Evolutionary conservation across 75 land plant species (phyloP), one percentile per base, ranked within the genome.

Genomic region (Cryptomeria japonica): DNA sequence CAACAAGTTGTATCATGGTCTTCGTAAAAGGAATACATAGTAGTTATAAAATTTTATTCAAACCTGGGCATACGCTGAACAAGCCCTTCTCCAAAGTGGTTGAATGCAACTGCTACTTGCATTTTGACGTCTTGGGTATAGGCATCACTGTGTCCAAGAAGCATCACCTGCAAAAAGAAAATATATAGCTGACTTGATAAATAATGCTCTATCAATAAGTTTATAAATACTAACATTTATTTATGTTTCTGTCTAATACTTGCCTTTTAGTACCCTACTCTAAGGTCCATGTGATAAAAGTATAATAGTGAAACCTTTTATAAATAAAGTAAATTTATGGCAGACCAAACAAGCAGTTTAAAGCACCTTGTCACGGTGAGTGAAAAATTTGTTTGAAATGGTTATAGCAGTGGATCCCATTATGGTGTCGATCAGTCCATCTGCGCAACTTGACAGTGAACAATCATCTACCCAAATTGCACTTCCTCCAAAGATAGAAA

Each of bases 61-160:
- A 90, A 96, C 97, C 97, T 95, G 32, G 97, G 96, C 91, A 96
- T 96, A 84, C 97, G 93, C 85, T 96, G 96, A 47, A 95, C 89
- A 15, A 95, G 92, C 41, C 95, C 95, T 82, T 91, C 92, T 12
- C 95, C 96, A 73, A 95, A 95, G 87, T 94, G 95, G 79, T 94
- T 95, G 91, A 90, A 95, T 11, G 96, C 96, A 58, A 95, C 91
- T 28, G 96, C 94, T 82, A 94, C 93, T 80, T 95, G 96, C 97
- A 96, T 96, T 11, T 77, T 82, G 86, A 84, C 87, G 79, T 95
- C 97, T 75, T 90, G 91, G 0, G 37, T 86, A 37, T 92, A 95
- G 11, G 88, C 91, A 25, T 95, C 96, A 75, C 93, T 90, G 84
- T 93, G 94, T 3, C 97, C 92, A 88, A 91, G 86, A 51, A 96